phyloP scores from a whole-genome alignment of 768 basidiomycete genomes.

The Rhodotorula diobovata region DNA sequence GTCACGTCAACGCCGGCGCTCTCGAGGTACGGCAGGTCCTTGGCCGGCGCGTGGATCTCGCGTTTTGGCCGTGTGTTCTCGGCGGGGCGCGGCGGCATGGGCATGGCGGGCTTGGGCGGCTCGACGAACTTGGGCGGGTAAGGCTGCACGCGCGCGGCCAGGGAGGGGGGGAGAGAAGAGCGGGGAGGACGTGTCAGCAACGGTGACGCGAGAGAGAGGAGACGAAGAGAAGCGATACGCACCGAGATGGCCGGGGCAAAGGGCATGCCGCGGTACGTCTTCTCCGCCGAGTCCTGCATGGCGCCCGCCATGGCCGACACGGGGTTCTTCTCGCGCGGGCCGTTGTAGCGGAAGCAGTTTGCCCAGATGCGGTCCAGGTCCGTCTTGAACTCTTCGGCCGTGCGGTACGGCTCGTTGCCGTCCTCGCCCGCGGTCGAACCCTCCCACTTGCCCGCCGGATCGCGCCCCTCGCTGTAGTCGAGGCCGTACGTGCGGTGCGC shows the following conservation, averaged over 20 bases:
- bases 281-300: conserved; percentile 79
- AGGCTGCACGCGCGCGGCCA: conserved; percentile 8
- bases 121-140: conserved; percentile 29
- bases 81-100: conserved; percentile 65
- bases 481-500: conserved; percentile 14
- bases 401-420: conserved; percentile 57
- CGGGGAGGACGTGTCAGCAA: background rate
- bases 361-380: conserved; percentile 84
- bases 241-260: conserved; percentile 51
- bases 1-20: conserved; percentile 48
- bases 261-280: conserved; percentile 78
- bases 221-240: background rate
- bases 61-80: conserved; percentile 73
- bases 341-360: conserved; percentile 89
- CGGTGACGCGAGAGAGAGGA: background rate
- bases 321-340: conserved; percentile 65
- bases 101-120: conserved; percentile 9
- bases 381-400: conserved; percentile 69
- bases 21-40: conserved; percentile 72
- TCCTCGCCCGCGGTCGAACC: conserved; percentile 35
- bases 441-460: conserved; percentile 43
- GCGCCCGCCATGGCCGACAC: conserved; percentile 74
- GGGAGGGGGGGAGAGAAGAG: background rate
- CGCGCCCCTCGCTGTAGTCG: conserved; percentile 41
- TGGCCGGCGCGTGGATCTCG: conserved; percentile 93